Evolutionary conservation across 768 basidiomycete genomes (phyloP), one percentile per base, ranked within the genome.

Genomic region (Gloeostereum incarnatum): DNA sequence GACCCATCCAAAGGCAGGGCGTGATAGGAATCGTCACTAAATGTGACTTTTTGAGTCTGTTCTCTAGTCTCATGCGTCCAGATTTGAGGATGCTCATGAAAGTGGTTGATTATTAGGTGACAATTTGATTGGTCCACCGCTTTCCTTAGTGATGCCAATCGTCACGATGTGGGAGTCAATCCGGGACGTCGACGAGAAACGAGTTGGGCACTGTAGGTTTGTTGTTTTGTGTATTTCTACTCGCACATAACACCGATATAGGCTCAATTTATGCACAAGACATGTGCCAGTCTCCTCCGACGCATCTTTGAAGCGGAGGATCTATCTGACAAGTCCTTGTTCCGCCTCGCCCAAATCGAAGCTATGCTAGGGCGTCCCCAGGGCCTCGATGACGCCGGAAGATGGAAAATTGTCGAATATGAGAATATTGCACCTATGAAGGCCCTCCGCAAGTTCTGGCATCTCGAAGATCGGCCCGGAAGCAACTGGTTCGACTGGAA

Each of bases 401-500:
- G 51, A 10, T 29, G 53, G 16, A 36, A 23, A 3, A 31, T 40
- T 27, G 36, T 58, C 17, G 26, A 46, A 10, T 58, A 58, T 34
- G 49, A 54, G 34, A 36, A 24, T 7, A 45, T 45, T 17, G 45
- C 44, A 19, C 39, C 43, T 22, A 41, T 49, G 8, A 41, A 54
- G 22, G 49, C 54, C 35, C 22, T 54, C 19, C 22, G 38, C 10
- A 38, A 42, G 10, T 53, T 53, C 21, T 57, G 55, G 54, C 11
- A 21, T 10, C 32, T 6, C 18, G 42, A 40, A 3, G 16, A 11
- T 2, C 19, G 26, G 0, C 10, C 7, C 11, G 46, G 42, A 4
- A 19, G 11, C 2, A 49, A 49, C 35, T 32, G 30, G 21, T 54
- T 58, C 24, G 47, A 48, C 22, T 58, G 53, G 53, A 20, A 36